phyloP scores from a whole-genome alignment of 768 basidiomycete species.

The Tricholoma saponaceum region DNA sequence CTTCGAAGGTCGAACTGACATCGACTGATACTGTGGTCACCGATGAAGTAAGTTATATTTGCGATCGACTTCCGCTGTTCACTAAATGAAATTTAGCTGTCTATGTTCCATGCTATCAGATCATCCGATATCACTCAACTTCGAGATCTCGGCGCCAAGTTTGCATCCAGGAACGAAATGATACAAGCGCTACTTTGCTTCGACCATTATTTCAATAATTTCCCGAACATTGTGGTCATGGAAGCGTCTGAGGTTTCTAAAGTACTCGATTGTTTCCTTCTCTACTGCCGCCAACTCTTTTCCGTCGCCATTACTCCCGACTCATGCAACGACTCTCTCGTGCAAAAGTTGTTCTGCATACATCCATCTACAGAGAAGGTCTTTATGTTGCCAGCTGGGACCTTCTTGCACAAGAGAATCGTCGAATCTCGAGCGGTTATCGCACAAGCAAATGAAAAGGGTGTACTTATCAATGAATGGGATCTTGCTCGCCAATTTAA shows the following conservation, averaged over 20 bases:
- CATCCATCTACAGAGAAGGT: conserved; percentile 2
- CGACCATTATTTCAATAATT: conserved; percentile 33
- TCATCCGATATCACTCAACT: conserved; percentile 22
- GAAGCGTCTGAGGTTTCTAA: conserved; percentile 21
- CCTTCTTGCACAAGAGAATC: background rate
- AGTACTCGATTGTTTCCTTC: conserved; percentile 28
- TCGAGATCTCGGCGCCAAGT: conserved; percentile 23
- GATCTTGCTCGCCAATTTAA: conserved; percentile 22
- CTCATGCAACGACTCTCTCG: background rate
- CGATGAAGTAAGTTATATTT: conserved; percentile 9
- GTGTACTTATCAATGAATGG: conserved; percentile 7
- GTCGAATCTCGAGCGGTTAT: background rate
- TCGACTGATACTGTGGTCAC: conserved; percentile 7
- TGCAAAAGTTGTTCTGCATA: conserved; percentile 1
- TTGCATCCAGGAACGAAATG: conserved; percentile 22
- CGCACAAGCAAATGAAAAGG: background rate
- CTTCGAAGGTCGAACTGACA: conserved; percentile 12
- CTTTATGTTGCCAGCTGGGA: background rate
- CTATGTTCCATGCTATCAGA: conserved; percentile 17
- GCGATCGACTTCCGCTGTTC: background rate
- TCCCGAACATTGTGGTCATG: conserved; percentile 21
- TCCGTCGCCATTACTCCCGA: conserved; percentile 5
- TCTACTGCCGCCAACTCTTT: conserved; percentile 30
- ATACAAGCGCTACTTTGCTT: conserved; percentile 40
- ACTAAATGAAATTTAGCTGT: conserved; percentile 8